These are phyloP conservation scores for Rhodotorula babjevae DNA, from an alignment of 768 basidiomycete species.

Conservation along the genomic window DNA sequence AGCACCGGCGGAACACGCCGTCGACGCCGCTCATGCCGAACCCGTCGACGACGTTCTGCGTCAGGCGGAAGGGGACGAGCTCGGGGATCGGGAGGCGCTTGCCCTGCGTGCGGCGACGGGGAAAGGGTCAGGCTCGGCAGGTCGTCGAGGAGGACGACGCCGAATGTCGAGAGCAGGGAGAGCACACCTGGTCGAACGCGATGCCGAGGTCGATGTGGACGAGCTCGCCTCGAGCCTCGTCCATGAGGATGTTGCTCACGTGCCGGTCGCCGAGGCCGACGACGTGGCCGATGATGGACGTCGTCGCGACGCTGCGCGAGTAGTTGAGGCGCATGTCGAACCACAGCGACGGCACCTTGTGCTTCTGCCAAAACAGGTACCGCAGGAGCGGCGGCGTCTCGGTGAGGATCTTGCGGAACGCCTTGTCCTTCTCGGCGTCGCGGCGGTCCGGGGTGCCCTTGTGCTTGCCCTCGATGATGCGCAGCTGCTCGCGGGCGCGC, in stretches of 20 bases:
- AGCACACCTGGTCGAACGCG: constrained; percentile 68
- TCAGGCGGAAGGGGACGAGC: constrained; percentile 89
- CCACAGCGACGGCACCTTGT: constrained; percentile 85
- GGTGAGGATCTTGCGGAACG: constrained; percentile 50
- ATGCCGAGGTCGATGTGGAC: constrained; percentile 96
- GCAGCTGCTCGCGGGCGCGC: not conserved
- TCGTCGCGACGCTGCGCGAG: constrained; percentile 84
- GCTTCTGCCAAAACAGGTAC: constrained; percentile 85
- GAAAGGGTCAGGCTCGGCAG: not conserved
- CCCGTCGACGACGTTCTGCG: constrained; percentile 87
- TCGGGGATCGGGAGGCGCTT: constrained; percentile 74
- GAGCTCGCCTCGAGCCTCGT: constrained; percentile 73
- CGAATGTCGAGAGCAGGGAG: constrained; percentile 3
- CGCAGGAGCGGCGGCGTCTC: constrained; percentile 79
- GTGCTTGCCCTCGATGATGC: not conserved
- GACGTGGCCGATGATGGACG: constrained; percentile 86
- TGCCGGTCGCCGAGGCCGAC: constrained; percentile 92
- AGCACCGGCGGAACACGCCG: constrained; percentile 90
- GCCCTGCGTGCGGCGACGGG: constrained; percentile 55
- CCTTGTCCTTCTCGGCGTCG: constrained; percentile 23
- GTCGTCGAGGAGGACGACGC: constrained; percentile 34
- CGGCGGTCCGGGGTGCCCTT: constrained; percentile 11
- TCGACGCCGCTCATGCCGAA: constrained; percentile 83
- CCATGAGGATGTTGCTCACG: constrained; percentile 82
- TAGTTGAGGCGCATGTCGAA: constrained; percentile 85